Conservation (phyloP, 1,139 yeast genomes). For the Hansenula lynferdii region DNA sequence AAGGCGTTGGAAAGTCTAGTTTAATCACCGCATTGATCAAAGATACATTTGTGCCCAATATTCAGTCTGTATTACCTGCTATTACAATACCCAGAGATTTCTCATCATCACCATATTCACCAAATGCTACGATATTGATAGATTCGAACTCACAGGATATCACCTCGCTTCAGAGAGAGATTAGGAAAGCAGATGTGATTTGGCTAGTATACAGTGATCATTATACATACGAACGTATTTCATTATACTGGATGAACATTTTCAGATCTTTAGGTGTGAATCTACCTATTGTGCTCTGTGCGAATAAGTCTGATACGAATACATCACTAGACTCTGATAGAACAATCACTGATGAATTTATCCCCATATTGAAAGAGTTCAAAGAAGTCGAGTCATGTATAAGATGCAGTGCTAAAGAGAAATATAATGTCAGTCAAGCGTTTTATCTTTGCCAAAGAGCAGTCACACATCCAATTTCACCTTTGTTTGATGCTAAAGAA, state of each 20-base stretch:
- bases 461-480: conserved; percentile 90
- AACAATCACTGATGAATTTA: conserved; percentile 48
- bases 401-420: conserved; percentile 77
- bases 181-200: conserved; percentile 83
- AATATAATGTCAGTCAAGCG: conserved; percentile 80
- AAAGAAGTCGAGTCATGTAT: conserved; percentile 93
- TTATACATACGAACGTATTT: conserved; percentile 87
- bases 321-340: conserved; percentile 24
- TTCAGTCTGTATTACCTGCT: conserved; percentile 77
- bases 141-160: conserved; percentile 77
- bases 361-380: conserved; percentile 82
- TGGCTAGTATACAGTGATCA: conserved; percentile 93
- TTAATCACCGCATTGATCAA: conserved; percentile 75
- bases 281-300: conserved; percentile 84
- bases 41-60: conserved; percentile 69
- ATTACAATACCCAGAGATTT: conserved; percentile 72
- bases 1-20: conserved; percentile 71
- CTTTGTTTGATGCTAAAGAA: conserved; percentile 87
- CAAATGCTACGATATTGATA: conserved; percentile 64
- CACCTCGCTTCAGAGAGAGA: conserved; percentile 57
- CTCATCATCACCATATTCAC: conserved; percentile 52
- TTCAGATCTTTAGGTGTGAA: conserved; percentile 91
- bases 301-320: conserved; percentile 65
- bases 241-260: conserved; percentile 91
- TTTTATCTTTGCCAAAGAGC: conserved; percentile 91